Evolutionary conservation across 2,329 filamentous ascomycete species (phyloP), one percentile per base, ranked within the genome.

Genomic region (Cephalotrichum gorgonifer): DNA sequence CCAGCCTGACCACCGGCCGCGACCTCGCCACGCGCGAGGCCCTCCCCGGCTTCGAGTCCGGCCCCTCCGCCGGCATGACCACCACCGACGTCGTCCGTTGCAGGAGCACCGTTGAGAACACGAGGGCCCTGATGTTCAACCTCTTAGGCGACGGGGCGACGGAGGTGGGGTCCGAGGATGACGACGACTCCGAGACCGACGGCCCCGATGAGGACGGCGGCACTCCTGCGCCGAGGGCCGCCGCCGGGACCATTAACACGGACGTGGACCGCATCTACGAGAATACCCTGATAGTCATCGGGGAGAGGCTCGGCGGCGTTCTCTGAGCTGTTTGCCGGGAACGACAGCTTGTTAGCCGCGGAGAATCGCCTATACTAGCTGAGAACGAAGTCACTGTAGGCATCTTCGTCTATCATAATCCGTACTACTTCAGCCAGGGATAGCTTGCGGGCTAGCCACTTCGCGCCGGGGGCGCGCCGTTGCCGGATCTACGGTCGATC

Each of bases 11-110:
- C 1, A 68, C 73, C 23, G 85, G 86, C 3, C 67, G 75, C 50
- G 81, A 95, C 58, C 66, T 81, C 3, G 76, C 82, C 14, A 83
- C 83, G 0, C 75, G 77, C 0, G 78, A 83, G 35, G 58, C 70
- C 0, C 69, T 95, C 1, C 82, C 87, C 0, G 88, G 88, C 0
- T 88, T 90, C 53, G 78, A 81, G 54, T 73, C 69, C 6, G 76
- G 76, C 1, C 68, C 73, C 5, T 65, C 72, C 1, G 79, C 81
- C 0, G 84, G 87, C 1, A 83, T 87, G 71, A 88, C 82, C 1
- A 71, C 66, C 17, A 91, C 86, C 1, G 88, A 96, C 62, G 95
- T 93, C 74, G 88, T 97, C 7, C 78, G 91, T 38, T 85, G 90
- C 54, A 85, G 86, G 60, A 87, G 86, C 58, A 69, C 94, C 27